Conservation (phyloP, 2,329 filamentous ascomycete genomes). For the Diplocarpon mali region DNA sequence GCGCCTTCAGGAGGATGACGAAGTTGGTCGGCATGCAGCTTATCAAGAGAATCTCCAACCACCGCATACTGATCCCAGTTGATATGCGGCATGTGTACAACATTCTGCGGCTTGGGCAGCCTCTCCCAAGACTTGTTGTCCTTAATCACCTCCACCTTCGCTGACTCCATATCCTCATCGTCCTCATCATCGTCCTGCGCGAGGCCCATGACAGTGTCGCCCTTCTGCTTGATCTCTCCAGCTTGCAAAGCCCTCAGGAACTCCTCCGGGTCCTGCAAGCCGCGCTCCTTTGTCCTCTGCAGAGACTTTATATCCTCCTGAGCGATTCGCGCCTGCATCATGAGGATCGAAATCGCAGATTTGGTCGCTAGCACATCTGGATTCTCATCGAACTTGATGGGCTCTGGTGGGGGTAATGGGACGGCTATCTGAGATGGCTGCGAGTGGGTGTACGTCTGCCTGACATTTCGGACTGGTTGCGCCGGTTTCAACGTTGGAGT, state of each 20-base stretch:
- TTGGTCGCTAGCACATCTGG: conserved; percentile 80
- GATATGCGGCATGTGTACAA: conserved; percentile 77
- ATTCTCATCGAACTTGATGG: conserved; percentile 53
- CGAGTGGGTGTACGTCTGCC: conserved; percentile 34
- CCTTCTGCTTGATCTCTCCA: conserved; percentile 40
- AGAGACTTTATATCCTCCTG: conserved; percentile 63
- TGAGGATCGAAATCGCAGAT: conserved; percentile 75
- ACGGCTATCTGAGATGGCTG: conserved; percentile 33
- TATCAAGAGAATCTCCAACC: conserved; percentile 75
- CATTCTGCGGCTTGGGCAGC: conserved; percentile 67
- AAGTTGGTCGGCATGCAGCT: conserved; percentile 71
- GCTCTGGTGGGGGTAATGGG: conserved; percentile 32
- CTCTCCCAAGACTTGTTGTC: conserved; percentile 38
- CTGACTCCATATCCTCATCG: conserved; percentile 24
- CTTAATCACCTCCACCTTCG: conserved; percentile 11
- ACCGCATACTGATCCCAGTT: conserved; percentile 94
- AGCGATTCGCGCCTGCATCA: conserved; percentile 73
- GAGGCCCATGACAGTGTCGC: conserved; percentile 15
- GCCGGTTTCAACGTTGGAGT: conserved; percentile 21
- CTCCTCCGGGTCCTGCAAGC: conserved; percentile 56
- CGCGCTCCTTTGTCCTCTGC: conserved; percentile 57
- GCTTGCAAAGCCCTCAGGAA: conserved; percentile 59
- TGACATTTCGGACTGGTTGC: conserved; percentile 9
- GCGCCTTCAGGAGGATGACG: conserved; percentile 41
- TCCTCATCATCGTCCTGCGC: conserved; percentile 25